Base-by-base conservation (phyloP, 345 rosid genomes). In the Passiflora organensis region DNA sequence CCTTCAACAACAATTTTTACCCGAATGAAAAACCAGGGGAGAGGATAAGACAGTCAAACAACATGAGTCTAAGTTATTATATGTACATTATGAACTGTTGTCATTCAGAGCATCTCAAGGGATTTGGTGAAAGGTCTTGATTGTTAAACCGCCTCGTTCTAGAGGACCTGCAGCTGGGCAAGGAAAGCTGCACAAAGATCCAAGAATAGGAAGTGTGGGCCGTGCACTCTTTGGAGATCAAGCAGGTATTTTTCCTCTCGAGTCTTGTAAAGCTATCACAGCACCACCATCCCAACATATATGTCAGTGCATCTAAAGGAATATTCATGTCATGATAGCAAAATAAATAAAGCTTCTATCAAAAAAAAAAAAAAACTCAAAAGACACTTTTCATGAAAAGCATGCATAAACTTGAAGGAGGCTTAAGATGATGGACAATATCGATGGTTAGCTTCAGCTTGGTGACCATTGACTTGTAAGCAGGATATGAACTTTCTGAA, bases 121-220 rank as follows among this genome's bases (percentile, higher is more conserved):
- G n/a, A n/a, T 28, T 3, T 8, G 34, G 34, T 28, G 34, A 28
- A 28, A 28, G 34, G 5, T 8, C 34, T 28, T 2, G 34, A 28
- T 3, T 28, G 5, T 28, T 8, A 3, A 28, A 8, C 34, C n/a
- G 3, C 34, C 34, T 2, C 8, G 8, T 28, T 37, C 72, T 75
- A 91, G 23, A 88, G 78, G 46, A 91, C 84, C 42, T 87, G 86
- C 15, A 91, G 91, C 73, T 82, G 90, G 0, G 91, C 77, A 43
- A 91, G 93, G 63, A 91, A 91, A 22, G 86, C 85, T 1, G 98
- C 95, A 22, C 98, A 91, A 38, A 91, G 89, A 70, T 91, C 98
- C 76, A 91, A 70, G 73, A 91, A 88, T 14, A 91, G 84, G 67
- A 91, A 70, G 68, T 91, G 95, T 14, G 93, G 91, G 19, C 98